Conservation (phyloP, 345 rosid genomes). For the Capsella bursapastoris region DNA sequence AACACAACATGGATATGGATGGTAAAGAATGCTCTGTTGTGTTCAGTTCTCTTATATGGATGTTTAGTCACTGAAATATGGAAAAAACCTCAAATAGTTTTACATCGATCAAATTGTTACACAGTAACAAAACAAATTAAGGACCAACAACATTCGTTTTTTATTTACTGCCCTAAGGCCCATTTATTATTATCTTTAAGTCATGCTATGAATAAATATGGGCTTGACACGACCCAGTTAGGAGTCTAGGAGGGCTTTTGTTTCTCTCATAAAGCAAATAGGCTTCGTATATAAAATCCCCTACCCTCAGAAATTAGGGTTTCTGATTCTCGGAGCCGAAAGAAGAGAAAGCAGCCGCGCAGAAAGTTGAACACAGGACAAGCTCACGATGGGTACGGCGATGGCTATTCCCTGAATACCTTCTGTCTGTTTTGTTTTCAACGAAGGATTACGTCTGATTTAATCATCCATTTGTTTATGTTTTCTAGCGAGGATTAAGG, state of each 20-base stretch:
- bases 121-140: too few species aligned
- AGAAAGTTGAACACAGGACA: constrained; percentile 15
- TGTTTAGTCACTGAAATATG: too few species aligned
- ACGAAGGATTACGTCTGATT: constrained; percentile 10
- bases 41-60: too few species aligned
- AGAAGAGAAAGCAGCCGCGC: constrained; percentile 41
- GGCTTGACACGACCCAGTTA: constrained; percentile 24
- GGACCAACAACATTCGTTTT: too few species aligned
- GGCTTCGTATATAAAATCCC: constrained; percentile 19
- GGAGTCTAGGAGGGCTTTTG: constrained; percentile 3
- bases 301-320: constrained; percentile 14
- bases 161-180: too few species aligned
- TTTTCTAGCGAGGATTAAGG: constrained; percentile 57
- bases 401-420: not conserved
- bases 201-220: not conserved
- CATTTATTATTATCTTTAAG: not conserved
- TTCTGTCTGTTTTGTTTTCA: not conserved
- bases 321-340: constrained; percentile 24
- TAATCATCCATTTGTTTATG: not conserved
- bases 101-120: too few species aligned
- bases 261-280: not conserved
- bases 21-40: too few species aligned
- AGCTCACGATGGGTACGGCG: constrained; percentile 44
- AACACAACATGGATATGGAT: too few species aligned
- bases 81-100: too few species aligned